Evolutionary conservation across 352 stramenopile species (phyloP).

Genomic region (Globisporangium perplexum): DNA sequence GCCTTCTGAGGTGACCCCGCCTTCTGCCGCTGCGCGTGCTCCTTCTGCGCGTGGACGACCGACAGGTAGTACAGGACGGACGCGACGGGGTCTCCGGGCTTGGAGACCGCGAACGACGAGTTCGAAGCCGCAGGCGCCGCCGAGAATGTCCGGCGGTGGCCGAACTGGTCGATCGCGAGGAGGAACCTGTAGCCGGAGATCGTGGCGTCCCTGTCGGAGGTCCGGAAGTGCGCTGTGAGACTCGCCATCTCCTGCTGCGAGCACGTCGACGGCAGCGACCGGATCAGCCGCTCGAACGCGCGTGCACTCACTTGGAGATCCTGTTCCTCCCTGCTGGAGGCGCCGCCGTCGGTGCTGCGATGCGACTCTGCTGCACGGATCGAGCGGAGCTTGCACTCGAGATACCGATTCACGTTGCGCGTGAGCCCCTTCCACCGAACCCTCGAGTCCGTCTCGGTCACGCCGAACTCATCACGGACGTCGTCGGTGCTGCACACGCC

Average conservation of each 20-base stretch:
- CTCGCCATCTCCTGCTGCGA: constrained; percentile 27
- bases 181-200: constrained; percentile 35
- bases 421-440: constrained; percentile 38
- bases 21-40: neutral
- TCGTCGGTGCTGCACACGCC: neutral
- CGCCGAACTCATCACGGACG: constrained; percentile 6
- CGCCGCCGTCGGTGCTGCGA: neutral
- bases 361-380: constrained; percentile 9
- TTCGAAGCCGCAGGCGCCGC: constrained; percentile 3
- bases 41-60: constrained; percentile 25
- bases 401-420: constrained; percentile 36
- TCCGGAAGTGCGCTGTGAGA: constrained; percentile 20
- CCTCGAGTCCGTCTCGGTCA: neutral
- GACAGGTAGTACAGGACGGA: constrained; percentile 51
- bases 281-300: constrained; percentile 34
- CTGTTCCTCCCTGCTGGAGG: neutral
- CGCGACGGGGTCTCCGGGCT: constrained; percentile 23
- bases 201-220: neutral
- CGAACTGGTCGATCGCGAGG: constrained; percentile 27
- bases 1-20: neutral
- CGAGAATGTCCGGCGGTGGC: constrained; percentile 23
- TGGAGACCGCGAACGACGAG: constrained; percentile 17
- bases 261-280: constrained; percentile 29
- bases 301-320: constrained; percentile 23
- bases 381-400: constrained; percentile 25